Evolutionary conservation across 768 basidiomycete species (phyloP), one percentile per base, ranked within the genome.

Genomic region (Leccinum pellstonianum): DNA sequence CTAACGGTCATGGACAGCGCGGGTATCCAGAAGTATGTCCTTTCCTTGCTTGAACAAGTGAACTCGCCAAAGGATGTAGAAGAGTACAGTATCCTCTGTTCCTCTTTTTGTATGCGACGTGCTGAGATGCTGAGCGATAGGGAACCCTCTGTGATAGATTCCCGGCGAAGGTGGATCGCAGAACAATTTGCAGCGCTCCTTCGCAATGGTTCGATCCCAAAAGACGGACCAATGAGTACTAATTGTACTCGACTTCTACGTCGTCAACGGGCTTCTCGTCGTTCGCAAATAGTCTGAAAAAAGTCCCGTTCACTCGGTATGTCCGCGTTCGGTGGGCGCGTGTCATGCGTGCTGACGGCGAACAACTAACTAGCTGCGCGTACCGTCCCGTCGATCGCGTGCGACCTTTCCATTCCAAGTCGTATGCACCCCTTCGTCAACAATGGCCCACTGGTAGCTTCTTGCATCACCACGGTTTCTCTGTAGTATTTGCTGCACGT

Each of bases 121-220:
- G 5, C 64, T 67, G 58, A 71, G 43, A 58, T 62, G 21, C 33
- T 62, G 57, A 49, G n/a, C 19, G 48, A 53, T 59, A 85, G 85
- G 57, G 67, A 75, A 46, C 80, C 83, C 59, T 64, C 77, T 54
- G 74, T 74, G 11, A 75, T 84, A 25, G 83, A 85, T 60, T 77
- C 82, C 3, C 81, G 86, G 57, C 78, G 94, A 57, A 72, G 73
- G 27, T 99, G 96, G 96, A 84, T 92, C 33, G 81, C 91, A 52
- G 94, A 97, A 51, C 96, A 98, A 73, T 78, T 97, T 19, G 79
- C 83, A 14, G 81, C 84, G 4, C 83, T 97, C 31, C 77, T 95
- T 63, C 87, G 87, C 46, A 95, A 93, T 68, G 84, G 86, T 12
- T 81, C 85, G 1, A 82, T 95, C 51, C 91, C 88, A 4, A 94